Percentiles rank a stretch among this genome's conserved stretches.
Conservation (phyloP, 2,329 filamentous ascomycete genomes). For the Ophiosphaerella herpotricha region DNA sequence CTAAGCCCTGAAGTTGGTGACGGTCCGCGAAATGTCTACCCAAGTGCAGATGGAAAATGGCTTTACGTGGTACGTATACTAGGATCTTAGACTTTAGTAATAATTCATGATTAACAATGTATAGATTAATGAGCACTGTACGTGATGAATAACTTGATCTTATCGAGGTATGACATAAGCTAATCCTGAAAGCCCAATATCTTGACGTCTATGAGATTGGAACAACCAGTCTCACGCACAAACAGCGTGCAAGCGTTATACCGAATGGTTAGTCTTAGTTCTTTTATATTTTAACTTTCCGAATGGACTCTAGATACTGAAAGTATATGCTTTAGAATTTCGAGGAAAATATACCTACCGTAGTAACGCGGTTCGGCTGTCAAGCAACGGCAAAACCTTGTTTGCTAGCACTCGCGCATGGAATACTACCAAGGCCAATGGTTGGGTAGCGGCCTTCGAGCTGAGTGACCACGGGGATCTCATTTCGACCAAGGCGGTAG, state of each 20-base stretch:
- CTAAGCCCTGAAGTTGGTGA: constrained; percentile 4
- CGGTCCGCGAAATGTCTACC: constrained; percentile 4
- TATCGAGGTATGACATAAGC: no score
- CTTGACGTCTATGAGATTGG: constrained; percentile 2
- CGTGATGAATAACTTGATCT: no score
- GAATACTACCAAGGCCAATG: constrained; percentile 5
- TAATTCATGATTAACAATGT: not conserved
- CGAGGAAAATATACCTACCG: constrained; percentile 7
- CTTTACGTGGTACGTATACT: constrained; percentile 4
- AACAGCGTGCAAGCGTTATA: constrained; percentile 6
- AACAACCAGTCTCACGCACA: constrained; percentile 1
- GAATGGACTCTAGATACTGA: not conserved
- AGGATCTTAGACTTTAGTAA: not conserved
- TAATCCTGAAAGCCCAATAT: constrained; percentile 3
- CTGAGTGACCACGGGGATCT: not conserved
- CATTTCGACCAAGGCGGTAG: not conserved
- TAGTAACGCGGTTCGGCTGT: constrained; percentile 5
- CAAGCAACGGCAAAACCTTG: not conserved
- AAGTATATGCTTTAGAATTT: not conserved
- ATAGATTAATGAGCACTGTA: not conserved
- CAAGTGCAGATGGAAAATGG: constrained; percentile 6
- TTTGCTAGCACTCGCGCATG: constrained; percentile 4
- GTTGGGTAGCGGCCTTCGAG: constrained; percentile 4
- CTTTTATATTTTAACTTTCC: not conserved
- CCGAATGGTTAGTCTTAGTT: not conserved